phyloP scores from a whole-genome alignment of 2,329 filamentous ascomycete genomes.

The Fulvia fulva region DNA sequence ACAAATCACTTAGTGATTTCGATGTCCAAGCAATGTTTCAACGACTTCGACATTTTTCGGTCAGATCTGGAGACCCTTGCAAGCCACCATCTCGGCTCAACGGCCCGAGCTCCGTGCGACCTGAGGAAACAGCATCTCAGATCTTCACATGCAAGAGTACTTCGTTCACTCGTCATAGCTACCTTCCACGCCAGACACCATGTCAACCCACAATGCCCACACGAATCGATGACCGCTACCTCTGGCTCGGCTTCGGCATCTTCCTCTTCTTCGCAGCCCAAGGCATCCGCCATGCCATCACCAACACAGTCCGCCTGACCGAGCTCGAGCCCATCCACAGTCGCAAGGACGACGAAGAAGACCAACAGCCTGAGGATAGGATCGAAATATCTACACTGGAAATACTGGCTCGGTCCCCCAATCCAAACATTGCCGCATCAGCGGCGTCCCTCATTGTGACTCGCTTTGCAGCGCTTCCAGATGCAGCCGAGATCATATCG shows the following conservation, averaged over 20 bases:
- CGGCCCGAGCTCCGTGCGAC: not conserved
- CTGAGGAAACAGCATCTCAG: not conserved
- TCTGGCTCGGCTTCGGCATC: slow-evolving; percentile 49
- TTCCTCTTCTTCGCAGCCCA: slow-evolving; percentile 57
- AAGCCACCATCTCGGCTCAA: not conserved
- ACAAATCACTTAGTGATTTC: not conserved
- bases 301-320: slow-evolving; percentile 59
- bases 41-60: slow-evolving; percentile 19
- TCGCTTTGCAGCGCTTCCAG: slow-evolving; percentile 16
- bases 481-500: slow-evolving; percentile 15
- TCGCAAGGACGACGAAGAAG: slow-evolving; percentile 71
- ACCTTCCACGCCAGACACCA: slow-evolving; percentile 3
- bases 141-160: not conserved
- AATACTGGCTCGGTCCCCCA: slow-evolving; percentile 39
- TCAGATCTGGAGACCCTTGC: slow-evolving; percentile 1
- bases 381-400: slow-evolving; percentile 41
- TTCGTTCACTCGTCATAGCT: not conserved
- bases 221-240: slow-evolving; percentile 37
- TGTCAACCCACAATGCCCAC: slow-evolving; percentile 15
- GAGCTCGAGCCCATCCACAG: slow-evolving; percentile 64
- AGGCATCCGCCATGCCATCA: slow-evolving; percentile 57
- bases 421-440: slow-evolving; percentile 42
- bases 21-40: not conserved
- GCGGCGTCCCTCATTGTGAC: slow-evolving; percentile 28
- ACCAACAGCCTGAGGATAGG: slow-evolving; percentile 50